Base-by-base conservation (phyloP, 2,329 filamentous ascomycete species). In the Colletotrichum eleusines region DNA sequence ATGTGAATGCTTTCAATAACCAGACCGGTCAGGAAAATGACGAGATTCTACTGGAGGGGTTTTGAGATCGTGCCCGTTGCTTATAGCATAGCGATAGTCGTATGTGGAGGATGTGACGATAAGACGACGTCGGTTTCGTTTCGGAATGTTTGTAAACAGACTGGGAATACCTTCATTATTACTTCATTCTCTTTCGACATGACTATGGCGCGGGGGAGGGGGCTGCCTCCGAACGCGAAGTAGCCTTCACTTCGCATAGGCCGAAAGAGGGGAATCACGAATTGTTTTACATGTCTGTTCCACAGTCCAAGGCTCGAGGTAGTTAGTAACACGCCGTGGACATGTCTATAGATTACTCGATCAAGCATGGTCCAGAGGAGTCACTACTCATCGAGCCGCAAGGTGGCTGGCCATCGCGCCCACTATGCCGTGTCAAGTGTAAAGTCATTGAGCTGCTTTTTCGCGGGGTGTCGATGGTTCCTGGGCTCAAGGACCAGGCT, bases 401-500 rank as follows among this genome's bases (percentile, higher is more conserved):
- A 31, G 33, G 42, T 7, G 48, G 23, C 40, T 9, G 33, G 57
- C 35, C 63, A 54, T 62, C 51, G 44, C 28, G 28, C 53, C 63
- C 68, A 31, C 20, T 18, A 18, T 14, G 12, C 51, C 58, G 64
- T 63, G 63, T 42, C 40, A 1, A 23, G 20, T 63, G 44, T 26
- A 50, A 31, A 48, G 26, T 61, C 63, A 40, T 61, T 35, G 23
- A 48, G 8, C 23, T 31, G 40, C 12, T 26, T n/a, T n/a, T n/a
- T n/a, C 46, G 12, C 20, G 14, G 33, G 16, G 33, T 26, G 9
- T 31, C 38, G 33, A 28, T 48, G 50, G 58, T 53, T 63, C 63
- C 44, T 63, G 40, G 55, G 57, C 64, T n/a, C 57, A 18, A 62
- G n/a, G n/a, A n/a, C n/a, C n/a, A n/a, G n/a, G 63, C 63, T 67